Percentiles rank a stretch among this genome's conserved stretches.
Evolutionary conservation across 2,329 filamentous ascomycete species (phyloP).

Genomic region (Aspergillus sp.): DNA sequence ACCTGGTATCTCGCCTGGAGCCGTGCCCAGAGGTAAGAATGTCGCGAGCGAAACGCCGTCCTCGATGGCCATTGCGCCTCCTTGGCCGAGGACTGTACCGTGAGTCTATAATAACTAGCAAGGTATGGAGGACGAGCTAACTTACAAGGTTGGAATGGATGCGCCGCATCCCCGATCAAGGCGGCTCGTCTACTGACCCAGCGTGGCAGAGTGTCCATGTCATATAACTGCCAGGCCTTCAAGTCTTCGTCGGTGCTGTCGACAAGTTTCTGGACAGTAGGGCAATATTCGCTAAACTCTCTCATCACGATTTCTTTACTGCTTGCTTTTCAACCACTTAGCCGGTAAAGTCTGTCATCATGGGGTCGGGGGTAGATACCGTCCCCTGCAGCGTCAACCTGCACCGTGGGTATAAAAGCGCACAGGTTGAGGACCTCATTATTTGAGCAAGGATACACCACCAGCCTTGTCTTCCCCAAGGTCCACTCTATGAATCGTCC

Average conservation of each 20-base stretch:
- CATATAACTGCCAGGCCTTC: slow-evolving; percentile 59
- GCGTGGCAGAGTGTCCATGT: slow-evolving; percentile 58
- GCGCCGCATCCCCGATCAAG: slow-evolving; percentile 65
- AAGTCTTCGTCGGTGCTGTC: slow-evolving; percentile 43
- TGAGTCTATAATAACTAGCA: rapidly evolving
- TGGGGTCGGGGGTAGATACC: neutral
- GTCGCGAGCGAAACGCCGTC: slow-evolving; percentile 30
- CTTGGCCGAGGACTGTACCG: slow-evolving; percentile 34
- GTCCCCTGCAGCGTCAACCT: slow-evolving; percentile 29
- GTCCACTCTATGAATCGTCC: slow-evolving; percentile 47
- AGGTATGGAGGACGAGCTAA: neutral
- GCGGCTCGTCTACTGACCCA: slow-evolving; percentile 57
- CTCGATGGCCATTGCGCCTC: slow-evolving; percentile 35
- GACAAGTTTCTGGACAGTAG: slow-evolving; percentile 16
- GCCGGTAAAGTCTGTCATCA: no score
- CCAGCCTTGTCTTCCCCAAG: slow-evolving; percentile 41
- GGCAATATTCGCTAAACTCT: slow-evolving; percentile 19
- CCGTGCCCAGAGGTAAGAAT: slow-evolving; percentile 22
- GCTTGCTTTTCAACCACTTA: slow-evolving; percentile 20
- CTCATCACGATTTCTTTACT: slow-evolving; percentile 16
- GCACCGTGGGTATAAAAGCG: slow-evolving; percentile 48
- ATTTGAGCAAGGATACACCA: slow-evolving; percentile 48
- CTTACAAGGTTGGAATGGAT: slow-evolving; percentile 60
- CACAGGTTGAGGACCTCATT: slow-evolving; percentile 48
- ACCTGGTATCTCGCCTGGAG: slow-evolving; percentile 13